Conservation (phyloP, 805 yeast genomes). For the Blastobotrys robertii region DNA sequence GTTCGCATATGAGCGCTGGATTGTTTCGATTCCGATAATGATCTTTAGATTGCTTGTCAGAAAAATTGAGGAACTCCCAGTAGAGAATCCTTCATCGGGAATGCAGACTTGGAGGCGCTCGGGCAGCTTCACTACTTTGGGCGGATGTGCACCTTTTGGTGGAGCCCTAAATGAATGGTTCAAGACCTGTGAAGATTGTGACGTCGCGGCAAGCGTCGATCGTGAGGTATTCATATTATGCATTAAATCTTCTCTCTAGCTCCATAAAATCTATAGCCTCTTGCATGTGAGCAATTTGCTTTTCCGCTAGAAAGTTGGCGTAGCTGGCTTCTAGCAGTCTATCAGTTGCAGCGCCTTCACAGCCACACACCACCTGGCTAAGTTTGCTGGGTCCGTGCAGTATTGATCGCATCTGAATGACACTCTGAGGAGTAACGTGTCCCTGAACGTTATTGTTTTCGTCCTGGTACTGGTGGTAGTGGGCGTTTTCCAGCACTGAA, state of each 20-base stretch:
- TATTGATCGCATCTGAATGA: not conserved
- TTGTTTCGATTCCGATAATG: no score
- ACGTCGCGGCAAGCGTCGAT: no score
- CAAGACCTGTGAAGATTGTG: not conserved
- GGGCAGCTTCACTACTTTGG: no score
- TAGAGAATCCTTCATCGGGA: no score
- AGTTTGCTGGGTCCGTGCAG: not conserved
- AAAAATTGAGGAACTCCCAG: no score
- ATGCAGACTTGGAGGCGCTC: no score
- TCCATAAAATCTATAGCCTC: conserved; percentile 14
- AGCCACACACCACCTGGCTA: not conserved
- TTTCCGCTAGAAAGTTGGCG: conserved; percentile 8
- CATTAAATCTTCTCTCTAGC: conserved; percentile 11
- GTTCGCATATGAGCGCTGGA: no score
- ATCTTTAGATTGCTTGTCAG: no score
- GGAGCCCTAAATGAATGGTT: no score
- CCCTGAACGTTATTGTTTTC: no score
- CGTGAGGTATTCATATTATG: no score
- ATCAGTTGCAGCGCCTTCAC: not conserved
- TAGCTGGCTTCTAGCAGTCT: conserved; percentile 1
- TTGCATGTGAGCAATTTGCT: conserved; percentile 7
- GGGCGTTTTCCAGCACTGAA: not conserved
- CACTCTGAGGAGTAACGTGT: conserved; percentile 1
- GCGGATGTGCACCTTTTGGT: no score
- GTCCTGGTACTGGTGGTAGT: not conserved